Evolutionary conservation across 495 filamentous ascomycete species (phyloP), one percentile per base, ranked within the genome.

Genomic region (Hypoxylon lienhwacheense): DNA sequence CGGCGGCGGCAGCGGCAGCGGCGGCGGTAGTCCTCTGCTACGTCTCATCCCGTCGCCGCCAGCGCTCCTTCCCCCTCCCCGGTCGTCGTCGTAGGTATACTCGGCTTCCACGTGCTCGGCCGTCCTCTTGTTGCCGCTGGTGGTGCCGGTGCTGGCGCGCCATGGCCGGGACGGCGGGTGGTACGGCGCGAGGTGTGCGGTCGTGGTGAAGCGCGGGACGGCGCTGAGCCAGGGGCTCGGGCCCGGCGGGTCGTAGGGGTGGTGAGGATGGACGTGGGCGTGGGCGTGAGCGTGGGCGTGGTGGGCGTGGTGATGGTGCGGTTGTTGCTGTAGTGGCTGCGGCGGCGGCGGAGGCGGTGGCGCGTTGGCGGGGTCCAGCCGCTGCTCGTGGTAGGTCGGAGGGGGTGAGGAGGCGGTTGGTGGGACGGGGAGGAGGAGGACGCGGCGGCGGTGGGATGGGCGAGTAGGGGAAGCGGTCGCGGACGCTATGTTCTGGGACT

Each of bases 221-320:
- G 72, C 73, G 39, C 68, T 75, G 1, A 77, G 63, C 61, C 70
- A 68, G 22, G 74, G 73, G 52, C 69, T 76, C 10, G 68, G 66
- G 1, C 61, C 62, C 5, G 53, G 46, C 2, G 46, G 14, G 8
- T 53, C 51, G 47, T 61, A 51, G 28, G 55, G 48, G 16, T 17
- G 21, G n/a, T n/a, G n/a, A n/a, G n/a, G n/a, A n/a, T n/a, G n/a
- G n/a, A n/a, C n/a, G n/a, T n/a, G n/a, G n/a, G n/a, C n/a, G n/a
- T n/a, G n/a, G n/a, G n/a, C n/a, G 3, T 48, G 26, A 1, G 33
- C 8, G 7, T 31, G 28, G 28, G 28, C 8, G 25, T 28, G 25
- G 25, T 28, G 25, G 25, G 25, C 5, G 28, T 31, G 28, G 7
- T 31, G 28, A n/a, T 31, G 28, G n/a, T n/a, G n/a, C n/a, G n/a